phyloP scores from a whole-genome alignment of 2,329 filamentous ascomycete genomes.

The Trichoderma breve region DNA sequence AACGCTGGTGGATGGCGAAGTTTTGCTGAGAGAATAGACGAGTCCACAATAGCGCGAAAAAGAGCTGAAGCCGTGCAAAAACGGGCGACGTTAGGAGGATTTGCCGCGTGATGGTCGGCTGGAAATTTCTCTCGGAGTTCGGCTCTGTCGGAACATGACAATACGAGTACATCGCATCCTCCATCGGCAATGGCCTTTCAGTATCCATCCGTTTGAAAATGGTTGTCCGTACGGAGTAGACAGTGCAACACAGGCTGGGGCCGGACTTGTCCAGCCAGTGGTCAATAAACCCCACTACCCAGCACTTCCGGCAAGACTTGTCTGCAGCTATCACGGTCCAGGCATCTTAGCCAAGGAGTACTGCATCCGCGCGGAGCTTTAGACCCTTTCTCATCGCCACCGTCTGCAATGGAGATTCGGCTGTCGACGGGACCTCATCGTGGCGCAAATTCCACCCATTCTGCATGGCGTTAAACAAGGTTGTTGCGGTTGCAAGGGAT shows the following conservation, averaged over 20 bases:
- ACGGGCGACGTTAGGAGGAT: slow-evolving; percentile 1
- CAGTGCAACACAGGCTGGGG: neutral
- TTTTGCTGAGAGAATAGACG: neutral
- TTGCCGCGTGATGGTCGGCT: slow-evolving; percentile 11
- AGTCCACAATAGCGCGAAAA: slow-evolving; percentile 10
- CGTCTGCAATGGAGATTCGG: slow-evolving; percentile 6
- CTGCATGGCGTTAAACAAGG: slow-evolving; percentile 26
- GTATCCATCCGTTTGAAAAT: neutral
- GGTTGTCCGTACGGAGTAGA: neutral
- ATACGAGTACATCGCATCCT: neutral
- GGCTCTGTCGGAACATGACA: slow-evolving; percentile 13
- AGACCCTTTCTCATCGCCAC: neutral
- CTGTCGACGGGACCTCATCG: slow-evolving; percentile 15
- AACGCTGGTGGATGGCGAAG: neutral
- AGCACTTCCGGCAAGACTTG: neutral
- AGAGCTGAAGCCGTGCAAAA: slow-evolving; percentile 16
- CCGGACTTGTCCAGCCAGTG: neutral
- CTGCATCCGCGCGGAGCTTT: neutral
- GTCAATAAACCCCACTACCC: neutral
- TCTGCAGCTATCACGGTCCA: neutral
- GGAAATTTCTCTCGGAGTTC: slow-evolving; percentile 11
- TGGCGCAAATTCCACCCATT: slow-evolving; percentile 20
- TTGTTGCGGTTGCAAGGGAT: slow-evolving; percentile 15
- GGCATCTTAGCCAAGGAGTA: neutral
- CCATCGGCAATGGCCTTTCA: neutral